Evolutionary conservation across 2,329 filamentous ascomycete species (phyloP), one percentile per base, ranked within the genome.

Genomic region (Orbilia javanica): DNA sequence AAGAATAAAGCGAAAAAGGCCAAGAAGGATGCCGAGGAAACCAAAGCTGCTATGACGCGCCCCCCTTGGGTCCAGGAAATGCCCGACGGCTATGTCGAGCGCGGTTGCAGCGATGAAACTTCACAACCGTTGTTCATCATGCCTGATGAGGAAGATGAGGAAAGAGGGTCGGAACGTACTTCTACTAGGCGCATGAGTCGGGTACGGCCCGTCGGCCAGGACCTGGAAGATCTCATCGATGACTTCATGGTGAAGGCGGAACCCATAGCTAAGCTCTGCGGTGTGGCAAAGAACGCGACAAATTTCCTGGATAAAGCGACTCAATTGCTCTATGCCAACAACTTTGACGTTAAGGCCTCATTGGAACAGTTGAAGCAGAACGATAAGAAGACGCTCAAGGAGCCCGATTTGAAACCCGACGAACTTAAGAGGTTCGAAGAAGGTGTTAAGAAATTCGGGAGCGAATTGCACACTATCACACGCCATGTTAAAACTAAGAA

Each of bases 11-110:
- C 88, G 42, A 96, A 94, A 81, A 85, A 91, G 52, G 90, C 91
- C 27, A 97, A 96, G 83, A 86, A 92, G 67, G 92, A 93, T 39
- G 91, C 91, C 1, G 86, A 94, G 5, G 95, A 97, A 84, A 91
- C 91, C 6, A 93, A 97, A 80, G 94, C 92, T 81, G 87, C 90
- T 46, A 90, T 91, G 80, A 90, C 90, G 78, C 90, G 94, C 20
- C 95, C 95, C 0, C 96, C 94, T 84, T 97, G 94, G 93, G 88
- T 98, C 34, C 91, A 96, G 86, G 96, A 98, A 81, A 93, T 96
- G 83, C 96, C 96, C 0, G 85, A 89, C 2, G 96, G 96, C 5
- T 99, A 96, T 83, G 88, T 96, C 18, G 88, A 88, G 64, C 91
- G 96, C 75, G 96, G 96, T 27, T 92, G 94, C 81, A 95, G 98